Base-by-base conservation (phyloP, 116 monocot genomes). In the Zostera marina region DNA sequence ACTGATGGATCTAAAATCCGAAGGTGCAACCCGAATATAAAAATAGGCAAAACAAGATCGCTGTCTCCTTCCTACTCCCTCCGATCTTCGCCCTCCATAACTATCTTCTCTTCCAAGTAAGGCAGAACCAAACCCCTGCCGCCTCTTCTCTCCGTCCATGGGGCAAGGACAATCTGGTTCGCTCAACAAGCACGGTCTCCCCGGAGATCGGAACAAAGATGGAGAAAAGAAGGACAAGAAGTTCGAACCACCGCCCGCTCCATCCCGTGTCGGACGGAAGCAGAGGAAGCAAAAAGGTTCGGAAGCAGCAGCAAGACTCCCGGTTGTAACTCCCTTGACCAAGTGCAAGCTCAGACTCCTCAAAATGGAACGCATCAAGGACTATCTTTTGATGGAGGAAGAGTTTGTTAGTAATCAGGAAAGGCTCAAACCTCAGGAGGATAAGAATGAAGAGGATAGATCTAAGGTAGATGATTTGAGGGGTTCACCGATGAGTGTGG, bases 381-480 rank as follows among this genome's bases (percentile, higher is more conserved):
- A 93, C 66, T 88, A 88, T 58, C 77, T 93, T 20, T 70, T 93
- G 49, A 93, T 93, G 93, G 93, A 93, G 73, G 93, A 93, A 75
- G 93, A 93, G 81, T 93, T 93, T 64, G 93, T 93, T 9, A 71
- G 77, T 41, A 86, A 73, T 58, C 93, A 94, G 79, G 93, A 94
- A 76, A 64, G 93, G 38, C 77, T 94, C 49, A 76, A 77, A 52
- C 93, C 88, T 12, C 81, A 84, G 59, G 93, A 94, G 73, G 93
- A 94, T 41, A 88, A 88, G 82, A 81, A 72, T 69, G 93, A 94
- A 75, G 93, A 94, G 77, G 93, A 94, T 56, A 65, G 93, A 25
- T 79, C 88, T 24, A 94, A 94, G 81, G 93, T 94, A 19, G 93
- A 94, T 16, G 93, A 94, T 38, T 77, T 94, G 43, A 69, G 93